A percentile compares a stretch with the other conserved stretches of the same genome.
phyloP scores from a whole-genome alignment of 2,329 filamentous ascomycete genomes.

The Arthrinium phaeospermum region DNA sequence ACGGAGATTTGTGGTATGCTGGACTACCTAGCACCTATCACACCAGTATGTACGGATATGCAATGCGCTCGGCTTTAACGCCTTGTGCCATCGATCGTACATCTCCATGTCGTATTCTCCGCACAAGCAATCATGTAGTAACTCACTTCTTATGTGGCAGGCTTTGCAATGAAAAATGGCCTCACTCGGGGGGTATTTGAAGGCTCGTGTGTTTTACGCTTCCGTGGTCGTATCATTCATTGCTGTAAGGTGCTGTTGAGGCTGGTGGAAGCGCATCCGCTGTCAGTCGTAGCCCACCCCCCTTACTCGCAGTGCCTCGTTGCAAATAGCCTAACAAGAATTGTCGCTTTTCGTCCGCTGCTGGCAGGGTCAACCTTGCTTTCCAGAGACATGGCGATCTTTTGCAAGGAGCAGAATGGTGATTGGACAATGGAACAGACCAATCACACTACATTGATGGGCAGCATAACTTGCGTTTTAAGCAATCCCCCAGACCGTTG shows the following conservation, averaged over 20 bases:
- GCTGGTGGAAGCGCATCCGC: background rate
- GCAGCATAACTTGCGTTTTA: constrained; percentile 1
- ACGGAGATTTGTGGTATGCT: constrained; percentile 3
- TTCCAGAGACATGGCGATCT: constrained; percentile 1
- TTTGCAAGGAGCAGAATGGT: background rate
- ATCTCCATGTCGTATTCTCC: background rate
- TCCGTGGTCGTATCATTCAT: background rate
- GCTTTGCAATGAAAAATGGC: background rate
- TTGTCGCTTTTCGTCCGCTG: background rate
- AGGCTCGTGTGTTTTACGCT: background rate
- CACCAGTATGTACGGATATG: background rate
- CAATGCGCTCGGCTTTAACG: background rate
- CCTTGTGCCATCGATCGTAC: background rate
- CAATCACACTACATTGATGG: constrained; percentile 16
- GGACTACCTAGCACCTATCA: background rate
- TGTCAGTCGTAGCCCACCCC: background rate
- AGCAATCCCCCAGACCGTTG: constrained; percentile 12
- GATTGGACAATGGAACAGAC: background rate
- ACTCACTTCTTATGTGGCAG: background rate
- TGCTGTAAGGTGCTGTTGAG: background rate
- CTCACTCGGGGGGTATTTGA: background rate
- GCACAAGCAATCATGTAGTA: background rate
- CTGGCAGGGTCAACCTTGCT: background rate
- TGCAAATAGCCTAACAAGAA: background rate
- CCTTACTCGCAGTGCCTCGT: background rate